Evolutionary conservation across 148 eudicot genomes (phyloP), one percentile per base, ranked within the genome.

Genomic region (Drosera capensis): DNA sequence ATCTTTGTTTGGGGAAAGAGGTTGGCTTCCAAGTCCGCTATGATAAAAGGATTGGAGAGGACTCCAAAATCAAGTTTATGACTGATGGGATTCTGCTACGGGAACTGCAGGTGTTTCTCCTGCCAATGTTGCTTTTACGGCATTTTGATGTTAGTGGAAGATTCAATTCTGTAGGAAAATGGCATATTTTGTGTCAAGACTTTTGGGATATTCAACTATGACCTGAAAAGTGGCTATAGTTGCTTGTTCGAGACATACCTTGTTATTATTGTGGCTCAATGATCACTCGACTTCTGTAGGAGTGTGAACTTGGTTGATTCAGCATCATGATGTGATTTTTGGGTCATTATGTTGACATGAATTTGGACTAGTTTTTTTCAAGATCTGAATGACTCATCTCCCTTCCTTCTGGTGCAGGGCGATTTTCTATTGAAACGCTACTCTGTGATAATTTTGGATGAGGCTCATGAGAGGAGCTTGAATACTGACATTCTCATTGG

Each of bases 401-500:
- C 12, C 24, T 51, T 34, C 8, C 28, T 48, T 47, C 15, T 43
- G 14, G 14, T 74, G 65, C 78, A 90, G 95, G 64, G 60, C 58
- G 95, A 90, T 67, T 75, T 84, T 63, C 67, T 80, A 38, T 40
- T 80, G 68, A 78, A 41, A 67, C 68, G 68, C 39, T 90, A 90
- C 62, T 84, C 99, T 8, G 68, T 78, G 19, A 49, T 90, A 45
- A 78, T 90, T 29, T 66, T 90, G 80, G 99, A 90, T 64, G 99
- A 90, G 68, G 99, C 85, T 70, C 99, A 90, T 64, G 93, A 84
- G 66, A 80, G 99, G 67, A 90, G 88, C 68, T 63, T 90, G 74
- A 81, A 84, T 63, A 90, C 95, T 5, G 93, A 90, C 59, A 80
- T 90, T 53, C 97, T 90, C 40, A 75, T 81, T 46, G 97, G 97